These are phyloP conservation scores for Paraphoma sp. DNA, from an alignment of 2,329 filamentous ascomycete genomes.

Conservation along the genomic window DNA sequence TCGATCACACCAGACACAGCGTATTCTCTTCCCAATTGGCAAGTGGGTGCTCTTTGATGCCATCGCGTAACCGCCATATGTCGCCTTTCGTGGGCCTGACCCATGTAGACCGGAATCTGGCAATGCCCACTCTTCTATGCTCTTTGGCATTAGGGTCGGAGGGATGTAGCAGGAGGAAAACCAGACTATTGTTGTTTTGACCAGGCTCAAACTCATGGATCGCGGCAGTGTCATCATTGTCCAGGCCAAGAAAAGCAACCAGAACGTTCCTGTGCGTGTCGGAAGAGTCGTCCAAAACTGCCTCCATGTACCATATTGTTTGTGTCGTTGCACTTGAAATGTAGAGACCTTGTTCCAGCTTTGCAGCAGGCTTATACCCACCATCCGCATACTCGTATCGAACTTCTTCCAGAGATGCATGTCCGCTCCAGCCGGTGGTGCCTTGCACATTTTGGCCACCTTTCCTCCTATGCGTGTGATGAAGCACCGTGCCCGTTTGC, in stretches of 20 bases:
- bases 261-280: background rate
- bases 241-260: background rate
- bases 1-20: background rate
- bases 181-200: conserved; percentile 1
- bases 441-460: conserved; percentile 1
- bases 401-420: background rate
- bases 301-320: background rate
- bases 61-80: background rate
- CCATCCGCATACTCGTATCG: background rate
- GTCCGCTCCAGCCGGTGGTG: background rate
- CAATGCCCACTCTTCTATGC: background rate
- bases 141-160: background rate
- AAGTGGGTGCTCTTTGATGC: conserved; percentile 1
- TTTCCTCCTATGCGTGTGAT: conserved; percentile 5
- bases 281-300: background rate
- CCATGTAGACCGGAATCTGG: background rate
- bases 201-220: background rate
- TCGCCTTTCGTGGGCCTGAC: background rate
- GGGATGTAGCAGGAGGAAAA: background rate
- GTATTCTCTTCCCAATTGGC: background rate
- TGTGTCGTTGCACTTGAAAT: background rate
- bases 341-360: conserved; percentile 1
- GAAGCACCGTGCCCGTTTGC: conserved; percentile 14
- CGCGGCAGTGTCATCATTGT: background rate
- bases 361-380: background rate